Evolutionary conservation across 192 early-diverging fungal species (phyloP), one percentile per base, ranked within the genome.

Genomic region (Spinellus fusiger): DNA sequence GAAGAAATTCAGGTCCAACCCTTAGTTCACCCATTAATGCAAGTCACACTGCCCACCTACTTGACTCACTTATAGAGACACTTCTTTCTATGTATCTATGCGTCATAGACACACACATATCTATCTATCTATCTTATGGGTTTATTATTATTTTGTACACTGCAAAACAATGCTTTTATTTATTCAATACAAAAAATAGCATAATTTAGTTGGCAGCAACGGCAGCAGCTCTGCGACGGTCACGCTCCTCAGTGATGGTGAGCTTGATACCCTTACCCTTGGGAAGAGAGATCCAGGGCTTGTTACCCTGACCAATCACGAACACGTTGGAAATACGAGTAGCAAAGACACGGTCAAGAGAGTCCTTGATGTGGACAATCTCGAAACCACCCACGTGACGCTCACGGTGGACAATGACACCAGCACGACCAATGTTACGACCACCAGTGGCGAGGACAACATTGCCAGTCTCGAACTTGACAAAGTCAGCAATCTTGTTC

Each of bases 251-350:
- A 66, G 95, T 83, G 72, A 99, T 98, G 75, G 93, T 93, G 69
- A 97, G 89, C 91, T 94, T 94, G 77, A 98, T 80, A 84, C 95
- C 95, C 87, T 95, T 96, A 82, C 91, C 91, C 87, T 96, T 98
- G 84, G 97, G 97, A 62, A 98, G 85, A 35, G 93, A 96, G 80
- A 99, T 88, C 84, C 84, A 93, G 48, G 94, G 84, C 85, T 93
- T 89, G 86, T 88, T 91, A 64, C 89, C 87, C 61, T 87, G 78
- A 64, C 90, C 90, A 76, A 92, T 86, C 57, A 86, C 77, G 76
- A 93, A 93, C 53, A 99, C 94, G 89, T 99, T 99, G 76, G 82
- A 80, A 73, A 93, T 77, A 81, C 95, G 94, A 69, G 98, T 99
- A 69, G 98, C 96, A 77, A 99, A 99, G 71, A 86, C 79, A 73